Conservation (phyloP, 768 basidiomycete species). For the Mycena crocata region DNA sequence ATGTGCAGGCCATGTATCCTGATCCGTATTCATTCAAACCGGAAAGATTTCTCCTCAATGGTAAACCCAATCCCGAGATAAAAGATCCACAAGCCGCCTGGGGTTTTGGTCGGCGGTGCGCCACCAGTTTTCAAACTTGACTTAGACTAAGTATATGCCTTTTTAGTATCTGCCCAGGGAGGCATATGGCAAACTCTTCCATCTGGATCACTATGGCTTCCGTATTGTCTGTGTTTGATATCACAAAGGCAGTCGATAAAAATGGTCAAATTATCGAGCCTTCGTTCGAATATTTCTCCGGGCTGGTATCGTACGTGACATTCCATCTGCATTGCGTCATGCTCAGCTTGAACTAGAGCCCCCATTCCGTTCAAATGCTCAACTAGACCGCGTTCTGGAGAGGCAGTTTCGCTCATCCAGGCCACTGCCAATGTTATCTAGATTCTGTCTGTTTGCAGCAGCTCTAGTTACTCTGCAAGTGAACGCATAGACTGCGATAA, state of each 20-base stretch:
- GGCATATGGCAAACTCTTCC: conserved; percentile 1
- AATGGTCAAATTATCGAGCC: conserved; percentile 40
- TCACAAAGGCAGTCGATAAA: conserved; percentile 17
- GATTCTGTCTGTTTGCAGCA: no score
- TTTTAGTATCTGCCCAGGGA: conserved; percentile 33
- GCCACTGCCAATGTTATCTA: neutral
- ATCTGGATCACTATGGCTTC: conserved; percentile 21
- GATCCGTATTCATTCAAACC: conserved; percentile 9
- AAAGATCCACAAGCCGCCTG: neutral
- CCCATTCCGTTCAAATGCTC: conserved; percentile 1
- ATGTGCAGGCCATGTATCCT: conserved; percentile 37
- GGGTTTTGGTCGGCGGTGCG: conserved; percentile 1
- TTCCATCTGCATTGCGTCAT: neutral
- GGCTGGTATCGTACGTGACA: conserved; percentile 5
- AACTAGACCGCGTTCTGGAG: neutral
- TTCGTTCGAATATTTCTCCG: conserved; percentile 24
- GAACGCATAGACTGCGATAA: no score
- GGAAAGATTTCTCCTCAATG: conserved; percentile 8
- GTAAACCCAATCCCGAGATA: neutral
- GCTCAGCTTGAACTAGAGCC: neutral
- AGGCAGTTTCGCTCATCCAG: neutral
- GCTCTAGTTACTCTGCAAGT: no score
- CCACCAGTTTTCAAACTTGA: neutral
- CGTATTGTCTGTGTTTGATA: conserved; percentile 23
- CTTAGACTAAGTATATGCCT: conserved; percentile 17